Base-by-base conservation (phyloP, 2,329 filamentous ascomycete species). In the Ceratocystis huliohia region DNA sequence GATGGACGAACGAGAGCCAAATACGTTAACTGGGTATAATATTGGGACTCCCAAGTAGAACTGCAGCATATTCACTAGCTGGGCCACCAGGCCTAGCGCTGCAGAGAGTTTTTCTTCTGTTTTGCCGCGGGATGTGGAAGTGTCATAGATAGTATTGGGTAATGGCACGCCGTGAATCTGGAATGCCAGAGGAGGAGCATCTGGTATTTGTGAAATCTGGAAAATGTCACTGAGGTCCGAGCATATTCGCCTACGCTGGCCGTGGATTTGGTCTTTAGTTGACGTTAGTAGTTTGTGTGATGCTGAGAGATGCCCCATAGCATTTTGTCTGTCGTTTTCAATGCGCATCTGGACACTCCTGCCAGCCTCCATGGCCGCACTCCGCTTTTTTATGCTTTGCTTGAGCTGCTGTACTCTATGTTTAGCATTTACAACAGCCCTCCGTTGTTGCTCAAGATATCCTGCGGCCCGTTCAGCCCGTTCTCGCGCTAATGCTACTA, bases 221-320 rank as follows among this genome's bases (percentile, higher is more conserved):
- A 92, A 96, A 66, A 96, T 89, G 30, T 79, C 78, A 13, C 85
- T 78, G 0, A 99, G 79, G 70, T 96, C 91, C 70, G 94, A 87
- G 74, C 91, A 92, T 66, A 97, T 89, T 45, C 94, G 87, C 15
- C 92, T 85, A 25, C 92, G 84, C 74, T 97, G 94, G n/a, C 88
- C 90, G 67, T 82, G 84, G n/a, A 91, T 88, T 22, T 85, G 83
- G 63, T 87, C 84, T 53, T 80, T 79, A 0, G 83, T 85, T 61
- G 80, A 75, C 3, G 79, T 78, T 0, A 88, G 75, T 1, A 87
- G 77, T 4, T 78, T 75, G 45, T 79, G 79, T 13, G 84, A 85
- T 0, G 82, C 76, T 0, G 77, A 73, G 41, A 93, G 77, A 70
- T 86, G 84, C 44, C 82, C 77, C 61, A 79, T 77, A 6, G 84